Evolutionary conservation across 2,329 filamentous ascomycete genomes (phyloP).

Genomic region (Aureobasidium sp.): DNA sequence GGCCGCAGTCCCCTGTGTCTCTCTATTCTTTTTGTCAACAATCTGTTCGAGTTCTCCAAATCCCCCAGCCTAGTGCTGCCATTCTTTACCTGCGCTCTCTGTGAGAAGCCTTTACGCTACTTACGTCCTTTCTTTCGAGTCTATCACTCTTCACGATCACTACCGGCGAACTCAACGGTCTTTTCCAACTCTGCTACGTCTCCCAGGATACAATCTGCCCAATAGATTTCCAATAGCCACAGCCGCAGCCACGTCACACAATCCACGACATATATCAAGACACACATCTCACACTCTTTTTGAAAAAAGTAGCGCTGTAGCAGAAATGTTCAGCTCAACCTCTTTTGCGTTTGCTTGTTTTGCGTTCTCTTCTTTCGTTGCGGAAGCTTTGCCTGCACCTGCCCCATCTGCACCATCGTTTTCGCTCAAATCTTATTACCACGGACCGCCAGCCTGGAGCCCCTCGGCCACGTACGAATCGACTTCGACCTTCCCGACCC

Average conservation of each 20-base stretch:
- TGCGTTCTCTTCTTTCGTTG: slow-evolving; percentile 6
- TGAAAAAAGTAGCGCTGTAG: slow-evolving; percentile 6
- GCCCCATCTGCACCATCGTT: slow-evolving; percentile 1
- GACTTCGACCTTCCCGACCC: slow-evolving; percentile 10
- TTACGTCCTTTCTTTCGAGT: slow-evolving; percentile 11
- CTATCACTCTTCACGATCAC: slow-evolving; percentile 8
- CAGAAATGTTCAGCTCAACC: slow-evolving; percentile 13
- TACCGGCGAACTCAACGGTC: slow-evolving; percentile 41
- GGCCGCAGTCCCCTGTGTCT: neutral
- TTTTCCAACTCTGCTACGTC: slow-evolving; percentile 30
- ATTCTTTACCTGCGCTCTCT: slow-evolving; percentile 12
- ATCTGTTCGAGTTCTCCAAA: slow-evolving; percentile 3
- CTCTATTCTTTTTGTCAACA: neutral
- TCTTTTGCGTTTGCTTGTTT: slow-evolving; percentile 12
- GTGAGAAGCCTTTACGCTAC: slow-evolving; percentile 10
- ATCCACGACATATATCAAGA: slow-evolving; percentile 8
- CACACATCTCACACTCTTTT: neutral
- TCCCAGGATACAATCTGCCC: slow-evolving; percentile 10
- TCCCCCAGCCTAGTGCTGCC: slow-evolving; percentile 11
- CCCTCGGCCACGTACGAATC: slow-evolving; percentile 8
- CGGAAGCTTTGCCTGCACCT: slow-evolving; percentile 12
- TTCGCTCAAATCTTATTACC: slow-evolving; percentile 1
- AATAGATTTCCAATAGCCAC: slow-evolving; percentile 10
- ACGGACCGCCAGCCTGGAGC: slow-evolving; percentile 10
- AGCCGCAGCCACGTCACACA: slow-evolving; percentile 6